Base-by-base conservation (phyloP, 768 basidiomycete species). In the Boletus rex-veris region DNA sequence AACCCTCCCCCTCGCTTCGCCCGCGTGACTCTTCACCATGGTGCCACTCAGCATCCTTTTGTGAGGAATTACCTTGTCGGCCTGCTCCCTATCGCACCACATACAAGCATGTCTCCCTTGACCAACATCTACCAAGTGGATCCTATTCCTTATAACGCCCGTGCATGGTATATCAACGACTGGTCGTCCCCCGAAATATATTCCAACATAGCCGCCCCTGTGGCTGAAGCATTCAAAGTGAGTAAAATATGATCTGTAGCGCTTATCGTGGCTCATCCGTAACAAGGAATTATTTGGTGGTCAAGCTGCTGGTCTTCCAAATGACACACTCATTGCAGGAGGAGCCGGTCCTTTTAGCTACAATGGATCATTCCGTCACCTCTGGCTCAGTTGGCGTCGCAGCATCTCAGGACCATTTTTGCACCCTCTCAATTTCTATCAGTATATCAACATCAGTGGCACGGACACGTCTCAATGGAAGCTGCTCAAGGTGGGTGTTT, bases 51-150 rank as follows among this genome's bases (percentile, higher is more conserved):
- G 5, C 69, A 65, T 11, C 80, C 80, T 10, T 60, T 68, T n/a
- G 75, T 83, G 35, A 72, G 68, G 51, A 80, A 84, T 58, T 82
- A 83, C 59, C 67, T 83, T 7, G 75, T 85, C 16, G 84, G 84
- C 0, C 84, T 84, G 1, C 70, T 85, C 8, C 82, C 83, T 5
- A 60, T 81, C 18, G 64, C 72, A 31, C 44, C 56, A 5, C 48
- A 64, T 14, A 80, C 81, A 6, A 62, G 39, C 3, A 67, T 84
- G 45, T 62, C 69, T n/a, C 67, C 66, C 16, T 66, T 80, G 52
- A 77, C 67, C 15, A 77, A 80, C 45, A 80, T 82, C 33, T 83
- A 81, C 61, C 80, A 82, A 52, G 71, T 75, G 15, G 72, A 74
- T 4, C 70, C 74, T 8, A 77, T 85, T 41, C 82, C 84, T 11